Base-by-base conservation (phyloP, 257 asterid genomes). In the Nicotiana paniculata region DNA sequence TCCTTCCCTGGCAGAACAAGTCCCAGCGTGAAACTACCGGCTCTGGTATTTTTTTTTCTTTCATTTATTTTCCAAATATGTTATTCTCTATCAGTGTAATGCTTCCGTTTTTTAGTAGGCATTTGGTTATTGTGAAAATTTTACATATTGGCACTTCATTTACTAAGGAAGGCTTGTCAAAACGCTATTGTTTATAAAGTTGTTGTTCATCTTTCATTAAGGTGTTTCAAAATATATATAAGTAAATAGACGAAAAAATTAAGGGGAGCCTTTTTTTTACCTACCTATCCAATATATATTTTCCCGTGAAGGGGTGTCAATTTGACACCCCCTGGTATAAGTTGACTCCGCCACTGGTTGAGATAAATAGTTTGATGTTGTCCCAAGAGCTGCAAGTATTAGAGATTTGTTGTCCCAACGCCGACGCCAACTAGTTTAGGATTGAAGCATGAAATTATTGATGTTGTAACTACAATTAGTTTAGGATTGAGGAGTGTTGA, bases 21-120 rank as follows among this genome's bases (percentile, higher is more conserved):
- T 82, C 94, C 68, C 97, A 94, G 92, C 97, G 99, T 35, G 99
- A 96, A 92, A 85, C 96, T 35, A 94, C 89, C 86, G 99, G 99
- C 86, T 96, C 99, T 72, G 98, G 98, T 94, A 85, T 9, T 64
- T n/a, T 63, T 62, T 18, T 9, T 17, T 32, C 48, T 75, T 77
- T 61, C 12, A 11, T 28, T 61, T 80, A 6, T 58, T 6, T 21
- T 85, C 43, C 43, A 33, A 46, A 16, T 32, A 66, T 43, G 51
- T 35, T 43, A 32, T 15, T 66, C 26, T 32, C 48, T 66, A 66
- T 66, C 51, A 43, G 51, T 43, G 51, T 43, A 43, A 37, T 68
- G 77, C 17, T 51, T 11, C 77, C 1, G 9, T 51, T 48, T 4
- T 61, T 28, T 6, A 51, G 39, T 16, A 43, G 32, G 21, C n/a